Evolutionary conservation across 371 early-diverging fungal species (phyloP).

Genomic region (Synchytrium microbalum): DNA sequence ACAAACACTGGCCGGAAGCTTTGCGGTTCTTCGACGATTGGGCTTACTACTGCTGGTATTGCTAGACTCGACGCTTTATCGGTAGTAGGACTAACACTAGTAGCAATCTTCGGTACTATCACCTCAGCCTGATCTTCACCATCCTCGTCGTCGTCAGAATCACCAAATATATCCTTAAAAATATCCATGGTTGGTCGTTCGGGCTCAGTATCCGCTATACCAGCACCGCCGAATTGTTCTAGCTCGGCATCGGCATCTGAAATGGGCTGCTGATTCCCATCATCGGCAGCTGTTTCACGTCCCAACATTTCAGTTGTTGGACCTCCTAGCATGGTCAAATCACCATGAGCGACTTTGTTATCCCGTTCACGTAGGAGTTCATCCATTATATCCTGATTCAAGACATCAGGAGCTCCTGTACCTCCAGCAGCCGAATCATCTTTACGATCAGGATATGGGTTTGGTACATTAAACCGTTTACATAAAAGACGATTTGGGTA

Average conservation of each 20-base stretch:
- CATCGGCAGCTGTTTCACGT: slow-evolving; percentile 26
- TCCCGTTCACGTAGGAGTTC: slow-evolving; percentile 43
- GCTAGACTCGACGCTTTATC: neutral
- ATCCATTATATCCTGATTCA: slow-evolving; percentile 54
- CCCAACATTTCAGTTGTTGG: neutral
- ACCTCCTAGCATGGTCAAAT: neutral
- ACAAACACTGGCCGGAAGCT: neutral
- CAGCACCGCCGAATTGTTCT: slow-evolving; percentile 20
- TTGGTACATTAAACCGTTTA: slow-evolving; percentile 67
- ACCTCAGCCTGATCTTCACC: slow-evolving; percentile 16
- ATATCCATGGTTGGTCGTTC: slow-evolving; percentile 75
- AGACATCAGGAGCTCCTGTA: slow-evolving; percentile 31
- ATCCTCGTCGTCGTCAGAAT: slow-evolving; percentile 45
- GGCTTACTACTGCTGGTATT: neutral
- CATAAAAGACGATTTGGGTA: slow-evolving; percentile 65
- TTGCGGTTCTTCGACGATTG: neutral
- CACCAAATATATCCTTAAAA: slow-evolving; percentile 77
- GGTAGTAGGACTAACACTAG: neutral
- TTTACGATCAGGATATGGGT: slow-evolving; percentile 40
- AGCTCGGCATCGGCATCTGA: slow-evolving; percentile 18
- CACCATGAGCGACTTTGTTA: slow-evolving; percentile 18
- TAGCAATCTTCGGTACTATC: neutral
- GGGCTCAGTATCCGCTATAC: slow-evolving; percentile 5
- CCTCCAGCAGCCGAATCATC: slow-evolving; percentile 17
- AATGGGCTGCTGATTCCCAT: slow-evolving; percentile 11